phyloP scores from a whole-genome alignment of 768 basidiomycete species.

The Boletus rubescentipes region DNA sequence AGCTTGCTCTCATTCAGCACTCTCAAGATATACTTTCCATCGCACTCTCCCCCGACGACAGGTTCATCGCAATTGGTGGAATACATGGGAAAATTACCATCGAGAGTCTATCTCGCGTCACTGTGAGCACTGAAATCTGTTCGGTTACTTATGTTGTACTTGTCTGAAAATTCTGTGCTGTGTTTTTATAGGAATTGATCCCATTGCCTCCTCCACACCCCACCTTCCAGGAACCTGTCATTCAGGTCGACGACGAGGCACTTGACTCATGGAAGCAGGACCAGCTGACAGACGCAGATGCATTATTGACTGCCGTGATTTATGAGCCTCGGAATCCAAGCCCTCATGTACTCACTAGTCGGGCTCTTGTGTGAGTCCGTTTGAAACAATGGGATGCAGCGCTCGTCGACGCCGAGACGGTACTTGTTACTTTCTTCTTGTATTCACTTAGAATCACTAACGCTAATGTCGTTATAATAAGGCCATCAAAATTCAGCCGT shows the following conservation, averaged over 20 bases:
- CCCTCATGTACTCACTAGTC: neutral
- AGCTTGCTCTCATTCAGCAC: neutral
- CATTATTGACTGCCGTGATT: neutral
- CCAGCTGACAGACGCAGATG: neutral
- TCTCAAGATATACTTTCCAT: neutral
- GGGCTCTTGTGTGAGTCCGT: neutral
- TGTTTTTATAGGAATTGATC: neutral
- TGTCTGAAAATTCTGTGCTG: neutral
- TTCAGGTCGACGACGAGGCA: neutral
- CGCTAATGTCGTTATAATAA: neutral
- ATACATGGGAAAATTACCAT: neutral
- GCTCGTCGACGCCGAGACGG: neutral
- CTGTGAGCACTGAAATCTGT: neutral
- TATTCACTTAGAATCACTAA: neutral
- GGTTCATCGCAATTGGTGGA: neutral
- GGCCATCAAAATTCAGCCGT: neutral
- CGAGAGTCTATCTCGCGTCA: neutral
- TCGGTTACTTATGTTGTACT: no score
- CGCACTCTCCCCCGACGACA: neutral
- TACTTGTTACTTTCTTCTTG: neutral
- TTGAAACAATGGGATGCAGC: neutral
- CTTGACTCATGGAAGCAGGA: neutral
- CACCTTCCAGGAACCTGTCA: neutral
- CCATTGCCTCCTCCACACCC: neutral
- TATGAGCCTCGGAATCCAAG: neutral